Evolutionary conservation across 1,139 yeast species (phyloP), one percentile per base, ranked within the genome.

Genomic region (Diutina mesorugosa): DNA sequence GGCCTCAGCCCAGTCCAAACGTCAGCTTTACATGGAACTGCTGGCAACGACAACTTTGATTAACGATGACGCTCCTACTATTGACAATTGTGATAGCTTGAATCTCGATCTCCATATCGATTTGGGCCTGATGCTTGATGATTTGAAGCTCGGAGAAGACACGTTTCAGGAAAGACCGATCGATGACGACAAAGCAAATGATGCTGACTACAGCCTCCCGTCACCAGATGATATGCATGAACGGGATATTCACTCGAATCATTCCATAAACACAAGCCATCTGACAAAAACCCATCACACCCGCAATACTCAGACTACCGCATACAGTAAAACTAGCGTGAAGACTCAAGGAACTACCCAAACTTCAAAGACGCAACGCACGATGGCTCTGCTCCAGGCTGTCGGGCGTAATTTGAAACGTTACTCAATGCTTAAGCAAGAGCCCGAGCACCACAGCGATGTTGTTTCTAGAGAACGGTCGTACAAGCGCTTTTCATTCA

Each of bases 71-170:
- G 47, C 47, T 6, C 21, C 26, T 21, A 28, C 21, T 16, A 30
- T 8, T 30, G 14, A 6, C 30, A 14, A 47, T 10, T 4, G 21
- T 18, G 45, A 32, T 10, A 45, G 32, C 14, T n/a, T 50, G 45
- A 21, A 32, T n/a, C 41, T 50, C 45, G 53, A 50, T 16, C 32
- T 50, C 18, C 26, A 45, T 6, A n/a, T 45, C 47, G 53, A 50
- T 45, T 32, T 50, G 41, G 53, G 53, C 16, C 53, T 50, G 53
- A 28, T 32, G 53, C 35, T 50, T 10, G 53, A 29, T 12, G 53
- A 50, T 14, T 18, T 50, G 28, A 45, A 38, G 14, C 32, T 50
- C 16, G n/a, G 35, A 4, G 53, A 50, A 5, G 41, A 29, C 26
- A 14, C 32, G 8, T 28, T n/a, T 12, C 6, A 12, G 26, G n/a